Base-by-base conservation (phyloP, 2,329 filamentous ascomycete genomes). In the Lasiodiplodia gonubiensis region DNA sequence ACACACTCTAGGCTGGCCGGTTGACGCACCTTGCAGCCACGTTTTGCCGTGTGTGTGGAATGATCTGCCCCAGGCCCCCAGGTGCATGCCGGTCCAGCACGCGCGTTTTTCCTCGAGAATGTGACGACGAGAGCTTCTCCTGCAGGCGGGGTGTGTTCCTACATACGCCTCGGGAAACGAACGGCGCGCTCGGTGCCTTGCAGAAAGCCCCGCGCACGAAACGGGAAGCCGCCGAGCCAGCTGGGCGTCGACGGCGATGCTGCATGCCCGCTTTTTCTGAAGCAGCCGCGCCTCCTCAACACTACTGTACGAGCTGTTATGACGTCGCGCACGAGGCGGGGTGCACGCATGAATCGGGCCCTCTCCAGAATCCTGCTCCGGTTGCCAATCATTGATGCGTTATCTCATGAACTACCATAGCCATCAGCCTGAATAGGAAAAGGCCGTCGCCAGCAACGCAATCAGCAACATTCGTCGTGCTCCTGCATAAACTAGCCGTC, bases 1-100 rank as follows among this genome's bases (percentile, higher is more conserved):
- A 10, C 18, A 12, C n/a, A 30, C 55, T 18, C 39, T 21, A 42
- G 42, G 18, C 14, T 51, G 64, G 46, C 64, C 64, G 54, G 64
- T 42, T 57, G 39, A 66, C 37, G 64, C 64, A 25, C 64, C 53
- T 53, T 66, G 64, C 64, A 66, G 64, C 64, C 64, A 66, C 64
- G 64, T 39, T 51, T 33, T n/a, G 42, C 42, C n/a, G 42, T 46
- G 18, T 46, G 4, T 33, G 63, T 37, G 57, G 57, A 18, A 57
- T 48, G 53, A 59, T 66, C 64, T 66, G 52, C 64, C 23, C 39
- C 53, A 48, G 21, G 64, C 39, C 53, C 27, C 35, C 6, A 14
- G 27, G 25, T 8, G 59, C 59, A 37, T 21, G 42, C 39, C 55
- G 30, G 39, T n/a, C 12, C 55, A 59, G 35, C 54, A 25, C 33